Evolutionary conservation across 805 yeast genomes (phyloP).

Genomic region (Sugiyamaella floridensis): DNA sequence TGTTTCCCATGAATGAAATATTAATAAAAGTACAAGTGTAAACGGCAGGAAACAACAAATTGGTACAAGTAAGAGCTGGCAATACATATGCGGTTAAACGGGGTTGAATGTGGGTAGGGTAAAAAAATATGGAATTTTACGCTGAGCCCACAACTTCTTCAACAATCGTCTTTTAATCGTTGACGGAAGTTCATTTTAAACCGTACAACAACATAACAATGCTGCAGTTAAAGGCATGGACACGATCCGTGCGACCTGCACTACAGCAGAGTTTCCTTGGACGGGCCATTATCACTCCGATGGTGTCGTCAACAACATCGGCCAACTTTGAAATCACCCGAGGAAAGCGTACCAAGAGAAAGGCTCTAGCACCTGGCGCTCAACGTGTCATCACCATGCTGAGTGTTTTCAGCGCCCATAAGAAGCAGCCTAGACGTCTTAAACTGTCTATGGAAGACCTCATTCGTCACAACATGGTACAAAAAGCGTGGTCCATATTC

Average conservation of each 20-base stretch:
- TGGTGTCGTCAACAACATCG: neutral
- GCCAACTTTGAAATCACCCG: slow-evolving; percentile 31
- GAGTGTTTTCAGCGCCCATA: slow-evolving; percentile 76
- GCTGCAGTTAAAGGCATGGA: neutral
- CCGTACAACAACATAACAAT: neutral
- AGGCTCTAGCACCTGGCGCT: slow-evolving; percentile 39
- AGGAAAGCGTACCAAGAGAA: slow-evolving; percentile 44
- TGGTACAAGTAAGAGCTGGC: too few relatives aligned
- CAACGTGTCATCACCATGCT: slow-evolving; percentile 51
- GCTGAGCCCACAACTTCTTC: too few relatives aligned
- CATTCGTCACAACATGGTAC: slow-evolving; percentile 75
- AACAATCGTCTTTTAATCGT: too few relatives aligned
- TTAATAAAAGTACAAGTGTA: too few relatives aligned
- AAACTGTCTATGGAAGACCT: slow-evolving; percentile 73
- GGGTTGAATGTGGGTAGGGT: too few relatives aligned
- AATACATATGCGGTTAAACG: too few relatives aligned
- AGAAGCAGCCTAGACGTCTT: slow-evolving; percentile 79
- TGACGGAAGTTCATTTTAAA: neutral
- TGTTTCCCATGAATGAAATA: neutral
- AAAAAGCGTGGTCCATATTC: slow-evolving; percentile 70
- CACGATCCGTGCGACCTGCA: neutral
- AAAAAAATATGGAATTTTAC: too few relatives aligned
- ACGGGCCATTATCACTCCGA: neutral
- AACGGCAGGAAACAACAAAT: too few relatives aligned
- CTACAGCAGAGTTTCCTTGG: neutral